Percentiles rank a stretch among this genome's conserved stretches.
These are phyloP conservation scores for Fusarium avenaceum DNA, from an alignment of 2,329 filamentous ascomycete species.

Conservation along the genomic window DNA sequence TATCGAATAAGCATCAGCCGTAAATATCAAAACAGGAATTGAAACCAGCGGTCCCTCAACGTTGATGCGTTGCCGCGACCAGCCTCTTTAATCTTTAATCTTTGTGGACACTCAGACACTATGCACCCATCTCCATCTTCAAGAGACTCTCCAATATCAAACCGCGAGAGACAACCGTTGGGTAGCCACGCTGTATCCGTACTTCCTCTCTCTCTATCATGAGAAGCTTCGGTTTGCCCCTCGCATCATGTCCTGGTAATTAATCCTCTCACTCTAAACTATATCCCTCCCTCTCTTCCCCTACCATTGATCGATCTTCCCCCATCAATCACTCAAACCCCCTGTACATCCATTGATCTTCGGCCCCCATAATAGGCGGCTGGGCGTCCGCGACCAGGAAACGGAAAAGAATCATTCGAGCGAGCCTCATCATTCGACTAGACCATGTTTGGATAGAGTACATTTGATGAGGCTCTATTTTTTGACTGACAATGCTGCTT, in stretches of 20 bases:
- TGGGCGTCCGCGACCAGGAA: slow-evolving; percentile 18
- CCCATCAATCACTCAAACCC: slow-evolving; percentile 21
- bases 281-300: slow-evolving; percentile 13
- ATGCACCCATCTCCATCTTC: not conserved
- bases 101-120: not conserved
- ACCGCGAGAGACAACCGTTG: slow-evolving; percentile 7
- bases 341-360: slow-evolving; percentile 24
- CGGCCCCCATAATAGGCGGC: slow-evolving; percentile 18
- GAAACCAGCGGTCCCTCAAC: slow-evolving; percentile 29
- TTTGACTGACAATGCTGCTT: not conserved
- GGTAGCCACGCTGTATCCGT: slow-evolving; percentile 6
- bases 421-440: slow-evolving; percentile 33
- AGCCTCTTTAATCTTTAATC: slow-evolving; percentile 6
- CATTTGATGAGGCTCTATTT: slow-evolving; percentile 12
- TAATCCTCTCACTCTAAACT: slow-evolving; percentile 17
- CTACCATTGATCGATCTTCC: slow-evolving; percentile 8
- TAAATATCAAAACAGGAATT: slow-evolving; percentile 28
- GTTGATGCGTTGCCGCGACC: slow-evolving; percentile 29
- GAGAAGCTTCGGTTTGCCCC: slow-evolving; percentile 20
- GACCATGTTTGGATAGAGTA: not conserved
- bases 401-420: slow-evolving; percentile 29
- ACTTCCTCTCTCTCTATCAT: not conserved
- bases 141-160: not conserved
- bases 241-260: slow-evolving; percentile 1
- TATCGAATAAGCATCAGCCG: slow-evolving; percentile 17